phyloP scores from a whole-genome alignment of 225 moss, liverwort and hornwort genomes.

The Takakia lepidozioides region DNA sequence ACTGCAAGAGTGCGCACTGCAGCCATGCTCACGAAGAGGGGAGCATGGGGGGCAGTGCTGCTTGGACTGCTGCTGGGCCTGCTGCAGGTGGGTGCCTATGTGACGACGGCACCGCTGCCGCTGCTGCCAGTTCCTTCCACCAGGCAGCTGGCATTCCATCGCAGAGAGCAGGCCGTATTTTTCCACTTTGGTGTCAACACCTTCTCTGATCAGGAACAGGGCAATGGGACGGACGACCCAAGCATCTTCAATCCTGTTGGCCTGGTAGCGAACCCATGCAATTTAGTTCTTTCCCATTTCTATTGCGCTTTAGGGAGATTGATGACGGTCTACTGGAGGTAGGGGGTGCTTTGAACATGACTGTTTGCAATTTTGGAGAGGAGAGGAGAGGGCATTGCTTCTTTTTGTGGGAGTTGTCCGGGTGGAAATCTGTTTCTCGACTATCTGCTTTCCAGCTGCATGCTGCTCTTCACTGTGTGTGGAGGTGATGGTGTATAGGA shows the following conservation, averaged over 20 bases:
- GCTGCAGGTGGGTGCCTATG: too few relatives aligned
- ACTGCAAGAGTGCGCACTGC: too few relatives aligned
- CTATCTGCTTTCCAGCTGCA: too few relatives aligned
- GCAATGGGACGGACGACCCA: slow-evolving; percentile 64
- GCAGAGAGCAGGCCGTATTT: slow-evolving; percentile 65
- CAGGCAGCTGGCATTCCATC: slow-evolving; percentile 69
- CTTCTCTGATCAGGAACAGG: slow-evolving; percentile 66
- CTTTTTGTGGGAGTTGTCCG: neutral
- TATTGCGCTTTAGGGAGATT: neutral
- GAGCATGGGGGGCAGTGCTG: too few relatives aligned
- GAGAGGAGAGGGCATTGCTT: neutral
- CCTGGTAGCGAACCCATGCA: too few relatives aligned
- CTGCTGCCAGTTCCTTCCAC: slow-evolving; percentile 60
- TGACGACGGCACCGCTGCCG: slow-evolving; percentile 45
- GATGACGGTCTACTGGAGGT: too few relatives aligned
- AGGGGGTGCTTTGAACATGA: too few relatives aligned
- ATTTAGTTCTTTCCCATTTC: neutral
- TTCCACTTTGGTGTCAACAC: slow-evolving; percentile 93
- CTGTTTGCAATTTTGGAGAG: too few relatives aligned
- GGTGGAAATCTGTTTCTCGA: neutral
- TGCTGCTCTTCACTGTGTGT: too few relatives aligned
- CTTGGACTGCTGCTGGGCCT: too few relatives aligned
- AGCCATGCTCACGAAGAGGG: too few relatives aligned
- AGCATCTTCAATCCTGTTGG: slow-evolving; percentile 46
- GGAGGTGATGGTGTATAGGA: too few relatives aligned